Evolutionary conservation across 2,329 filamentous ascomycete species (phyloP).

Genomic region (Teratosphaeria pseudoeucalypti): DNA sequence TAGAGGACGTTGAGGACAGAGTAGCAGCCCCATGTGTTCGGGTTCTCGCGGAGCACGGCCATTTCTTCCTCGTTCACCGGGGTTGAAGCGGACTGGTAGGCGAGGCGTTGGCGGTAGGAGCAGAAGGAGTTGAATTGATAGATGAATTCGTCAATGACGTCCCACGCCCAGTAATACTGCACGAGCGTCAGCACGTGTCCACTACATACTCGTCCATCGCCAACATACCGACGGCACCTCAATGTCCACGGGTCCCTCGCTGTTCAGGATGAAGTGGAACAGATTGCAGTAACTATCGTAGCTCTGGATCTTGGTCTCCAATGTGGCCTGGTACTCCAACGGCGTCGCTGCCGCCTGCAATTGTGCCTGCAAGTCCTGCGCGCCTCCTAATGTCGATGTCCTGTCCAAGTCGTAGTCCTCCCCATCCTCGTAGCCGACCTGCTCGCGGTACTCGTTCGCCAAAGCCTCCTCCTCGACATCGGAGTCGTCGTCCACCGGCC

Average conservation of each 20-base stretch:
- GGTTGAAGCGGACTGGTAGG: slow-evolving; percentile 45
- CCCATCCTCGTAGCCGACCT: slow-evolving; percentile 85
- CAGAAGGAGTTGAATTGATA: slow-evolving; percentile 99
- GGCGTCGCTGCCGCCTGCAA: slow-evolving; percentile 86
- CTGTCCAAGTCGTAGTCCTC: slow-evolving; percentile 57
- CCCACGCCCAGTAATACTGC: slow-evolving; percentile 99
- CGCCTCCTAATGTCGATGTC: slow-evolving; percentile 55
- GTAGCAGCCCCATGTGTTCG: slow-evolving; percentile 99
- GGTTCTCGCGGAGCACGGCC: slow-evolving; percentile 83
- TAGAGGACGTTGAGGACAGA: slow-evolving; percentile 98
- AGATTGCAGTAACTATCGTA: slow-evolving; percentile 99
- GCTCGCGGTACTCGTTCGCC: slow-evolving; percentile 90
- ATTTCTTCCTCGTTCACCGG: slow-evolving; percentile 86
- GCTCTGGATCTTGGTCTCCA: slow-evolving; percentile 96
- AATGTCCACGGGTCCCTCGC: slow-evolving; percentile 93
- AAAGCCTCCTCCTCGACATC: slow-evolving; percentile 89
- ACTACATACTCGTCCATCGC: neutral
- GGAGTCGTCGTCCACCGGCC: slow-evolving; percentile 55
- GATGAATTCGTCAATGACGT: slow-evolving; percentile 99
- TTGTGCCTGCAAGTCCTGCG: slow-evolving; percentile 87
- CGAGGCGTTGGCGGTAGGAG: slow-evolving; percentile 86
- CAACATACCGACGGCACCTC: slow-evolving; percentile 84
- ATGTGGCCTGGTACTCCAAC: slow-evolving; percentile 86
- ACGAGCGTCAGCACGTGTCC: slow-evolving; percentile 6
- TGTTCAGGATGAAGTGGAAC: slow-evolving; percentile 99